Conservation (phyloP, 2,329 filamentous ascomycete genomes). For the Xylariomycetidae sp. region DNA sequence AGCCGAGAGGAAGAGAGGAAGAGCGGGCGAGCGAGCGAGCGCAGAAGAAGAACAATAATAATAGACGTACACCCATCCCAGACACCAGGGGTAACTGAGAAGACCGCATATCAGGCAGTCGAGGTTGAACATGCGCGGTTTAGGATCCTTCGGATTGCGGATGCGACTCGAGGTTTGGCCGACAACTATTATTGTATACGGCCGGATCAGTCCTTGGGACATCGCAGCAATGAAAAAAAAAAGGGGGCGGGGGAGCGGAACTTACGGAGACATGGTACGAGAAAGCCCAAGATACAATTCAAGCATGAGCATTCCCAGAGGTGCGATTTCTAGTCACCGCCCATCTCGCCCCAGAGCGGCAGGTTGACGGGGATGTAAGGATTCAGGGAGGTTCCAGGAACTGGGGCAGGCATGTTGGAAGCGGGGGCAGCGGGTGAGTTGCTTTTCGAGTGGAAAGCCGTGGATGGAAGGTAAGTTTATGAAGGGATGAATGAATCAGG, state of each 20-base stretch:
- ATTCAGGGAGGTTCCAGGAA: too few species aligned
- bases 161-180: slow-evolving; percentile 41
- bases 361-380: too few species aligned
- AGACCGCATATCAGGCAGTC: slow-evolving; percentile 38
- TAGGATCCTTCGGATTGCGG: slow-evolving; percentile 36
- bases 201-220: too few species aligned
- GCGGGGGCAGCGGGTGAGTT: too few species aligned
- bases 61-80: slow-evolving; percentile 38
- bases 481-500: too few species aligned
- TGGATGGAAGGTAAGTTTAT: too few species aligned
- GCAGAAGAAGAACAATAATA: too few species aligned
- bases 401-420: too few species aligned
- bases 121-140: slow-evolving; percentile 34
- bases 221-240: not conserved
- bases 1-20: not conserved
- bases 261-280: slow-evolving; percentile 40
- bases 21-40: not conserved
- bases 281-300: slow-evolving; percentile 34
- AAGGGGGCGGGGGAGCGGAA: slow-evolving; percentile 6
- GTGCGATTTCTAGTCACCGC: slow-evolving; percentile 19
- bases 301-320: slow-evolving; percentile 37
- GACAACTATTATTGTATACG: too few species aligned
- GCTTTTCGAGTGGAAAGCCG: too few species aligned
- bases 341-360: slow-evolving; percentile 7
- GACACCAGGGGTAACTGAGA: slow-evolving; percentile 35